Evolutionary conservation across 2,329 filamentous ascomycete genomes (phyloP).

Genomic region (Penicillium sp.): DNA sequence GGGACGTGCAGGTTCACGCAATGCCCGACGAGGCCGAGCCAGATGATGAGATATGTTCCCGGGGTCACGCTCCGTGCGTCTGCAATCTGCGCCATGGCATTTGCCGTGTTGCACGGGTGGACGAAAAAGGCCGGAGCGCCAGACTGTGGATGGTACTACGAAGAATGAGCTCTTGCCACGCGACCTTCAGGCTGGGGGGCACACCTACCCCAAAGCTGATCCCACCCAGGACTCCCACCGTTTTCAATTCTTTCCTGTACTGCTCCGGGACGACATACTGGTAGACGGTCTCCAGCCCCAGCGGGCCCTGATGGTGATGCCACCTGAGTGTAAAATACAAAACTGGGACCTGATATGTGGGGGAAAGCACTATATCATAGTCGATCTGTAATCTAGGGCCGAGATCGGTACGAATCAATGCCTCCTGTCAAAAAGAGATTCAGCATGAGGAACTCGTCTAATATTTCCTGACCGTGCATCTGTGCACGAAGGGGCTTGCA

Average conservation of each 20-base stretch:
- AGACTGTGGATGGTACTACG: slow-evolving; percentile 77
- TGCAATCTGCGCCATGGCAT: slow-evolving; percentile 69
- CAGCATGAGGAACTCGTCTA: slow-evolving; percentile 11
- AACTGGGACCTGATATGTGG: slow-evolving; percentile 71
- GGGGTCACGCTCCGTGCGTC: slow-evolving; percentile 38
- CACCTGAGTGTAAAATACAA: slow-evolving; percentile 70
- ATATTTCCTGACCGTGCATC: background rate
- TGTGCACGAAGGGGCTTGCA: background rate
- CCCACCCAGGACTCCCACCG: slow-evolving; percentile 64
- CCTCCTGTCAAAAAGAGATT: slow-evolving; percentile 33
- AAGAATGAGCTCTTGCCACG: slow-evolving; percentile 35
- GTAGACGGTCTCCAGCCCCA: slow-evolving; percentile 68
- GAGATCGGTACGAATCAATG: slow-evolving; percentile 36
- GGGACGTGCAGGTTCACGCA: slow-evolving; percentile 78
- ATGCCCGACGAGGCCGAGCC: slow-evolving; percentile 83
- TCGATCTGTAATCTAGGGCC: slow-evolving; percentile 52
- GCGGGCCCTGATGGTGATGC: slow-evolving; percentile 54
- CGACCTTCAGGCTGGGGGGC: slow-evolving; percentile 24
- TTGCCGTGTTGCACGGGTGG: slow-evolving; percentile 85
- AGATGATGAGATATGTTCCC: slow-evolving; percentile 75
- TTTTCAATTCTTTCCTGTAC: slow-evolving; percentile 61
- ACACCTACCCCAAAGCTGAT: slow-evolving; percentile 74
- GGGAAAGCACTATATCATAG: slow-evolving; percentile 73
- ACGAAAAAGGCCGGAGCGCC: slow-evolving; percentile 81
- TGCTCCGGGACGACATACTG: slow-evolving; percentile 66